Percentiles rank a stretch among this genome's conserved stretches.
phyloP scores from a whole-genome alignment of 495 filamentous ascomycete species.

The Tetracladium setigerum region DNA sequence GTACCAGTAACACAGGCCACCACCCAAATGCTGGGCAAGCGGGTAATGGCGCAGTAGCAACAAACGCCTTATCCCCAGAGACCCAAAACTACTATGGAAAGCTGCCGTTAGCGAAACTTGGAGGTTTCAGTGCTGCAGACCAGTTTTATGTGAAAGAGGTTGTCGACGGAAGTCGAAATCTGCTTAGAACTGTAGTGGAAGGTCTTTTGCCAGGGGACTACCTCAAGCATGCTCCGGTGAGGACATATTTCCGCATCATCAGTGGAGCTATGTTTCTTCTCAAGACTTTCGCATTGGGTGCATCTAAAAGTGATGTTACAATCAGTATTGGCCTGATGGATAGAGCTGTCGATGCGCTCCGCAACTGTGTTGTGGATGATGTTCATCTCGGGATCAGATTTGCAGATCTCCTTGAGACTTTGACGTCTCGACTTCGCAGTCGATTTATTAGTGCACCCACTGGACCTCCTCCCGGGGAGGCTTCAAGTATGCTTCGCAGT shows the following conservation, averaged over 20 bases:
- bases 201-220: conserved; percentile 74
- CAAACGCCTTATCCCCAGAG: conserved; percentile 38
- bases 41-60: neutral
- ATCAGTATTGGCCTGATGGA: conserved; percentile 77
- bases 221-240: conserved; percentile 84
- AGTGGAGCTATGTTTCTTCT: conserved; percentile 93
- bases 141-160: conserved; percentile 83
- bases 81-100: conserved; percentile 50
- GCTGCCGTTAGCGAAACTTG: conserved; percentile 46
- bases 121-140: conserved; percentile 49
- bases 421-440: conserved; percentile 65
- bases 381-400: conserved; percentile 93
- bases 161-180: conserved; percentile 75
- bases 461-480: conserved; percentile 8
- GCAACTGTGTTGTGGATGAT: conserved; percentile 85
- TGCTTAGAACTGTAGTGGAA: conserved; percentile 76
- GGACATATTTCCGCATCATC: conserved; percentile 91
- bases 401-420: conserved; percentile 79
- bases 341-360: conserved; percentile 67
- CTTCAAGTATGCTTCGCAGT: conserved; percentile 8
- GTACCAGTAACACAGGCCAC: conserved; percentile 60
- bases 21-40: conserved; percentile 26
- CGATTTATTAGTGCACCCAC: conserved; percentile 60
- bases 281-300: conserved; percentile 87
- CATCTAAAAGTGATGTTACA: conserved; percentile 79